Evolutionary conservation across 306 rosid genomes (phyloP).

Genomic region (Vigna reflexopilosa): DNA sequence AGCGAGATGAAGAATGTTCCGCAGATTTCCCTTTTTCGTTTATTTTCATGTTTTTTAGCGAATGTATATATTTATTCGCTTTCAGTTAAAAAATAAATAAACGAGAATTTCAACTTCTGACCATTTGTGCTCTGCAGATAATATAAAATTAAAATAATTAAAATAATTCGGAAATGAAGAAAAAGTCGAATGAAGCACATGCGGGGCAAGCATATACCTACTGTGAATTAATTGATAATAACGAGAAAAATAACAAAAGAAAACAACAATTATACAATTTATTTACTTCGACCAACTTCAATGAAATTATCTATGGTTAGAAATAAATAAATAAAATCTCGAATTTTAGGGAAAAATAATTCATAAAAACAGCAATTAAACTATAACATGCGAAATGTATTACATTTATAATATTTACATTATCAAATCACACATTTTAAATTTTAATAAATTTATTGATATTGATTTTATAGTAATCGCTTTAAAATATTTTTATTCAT

Average conservation of each 20-base stretch:
- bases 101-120: slow-evolving; percentile 15
- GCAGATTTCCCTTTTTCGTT: slow-evolving; percentile 44
- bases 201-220: slow-evolving; percentile 7
- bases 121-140: slow-evolving; percentile 4
- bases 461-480: no score
- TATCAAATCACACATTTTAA: no score
- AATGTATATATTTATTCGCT: background rate
- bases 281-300: background rate
- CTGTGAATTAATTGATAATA: slow-evolving; percentile 5
- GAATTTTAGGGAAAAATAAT: no score
- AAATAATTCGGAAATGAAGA: background rate
- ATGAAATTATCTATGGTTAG: background rate
- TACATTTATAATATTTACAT: no score
- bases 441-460: no score
- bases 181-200: slow-evolving; percentile 30
- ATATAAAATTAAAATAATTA: slow-evolving; percentile 14
- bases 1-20: slow-evolving; percentile 47
- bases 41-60: background rate
- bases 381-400: no score
- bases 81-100: background rate
- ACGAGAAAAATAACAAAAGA: background rate
- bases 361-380: no score
- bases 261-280: background rate
- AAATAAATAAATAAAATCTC: no score
- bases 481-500: no score